Conservation (phyloP, 768 basidiomycete genomes). For the Hericium coralloides region DNA sequence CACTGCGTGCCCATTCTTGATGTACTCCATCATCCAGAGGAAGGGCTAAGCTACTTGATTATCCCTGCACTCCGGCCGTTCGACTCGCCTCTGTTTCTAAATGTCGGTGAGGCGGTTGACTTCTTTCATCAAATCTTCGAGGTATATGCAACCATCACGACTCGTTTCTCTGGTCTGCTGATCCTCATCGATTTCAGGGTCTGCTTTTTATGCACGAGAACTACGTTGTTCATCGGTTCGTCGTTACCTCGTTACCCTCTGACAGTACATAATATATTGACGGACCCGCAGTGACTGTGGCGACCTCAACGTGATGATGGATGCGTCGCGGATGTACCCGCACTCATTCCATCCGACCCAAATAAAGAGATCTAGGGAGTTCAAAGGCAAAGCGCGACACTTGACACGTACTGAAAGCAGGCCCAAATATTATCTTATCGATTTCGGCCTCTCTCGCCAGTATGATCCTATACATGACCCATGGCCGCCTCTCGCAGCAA, state of each 20-base stretch:
- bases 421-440: conserved; percentile 18
- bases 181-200: not conserved
- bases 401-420: conserved; percentile 14
- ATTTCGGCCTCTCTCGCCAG: conserved; percentile 17
- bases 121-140: conserved; percentile 26
- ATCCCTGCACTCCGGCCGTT: conserved; percentile 22
- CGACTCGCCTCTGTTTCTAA: conserved; percentile 22
- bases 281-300: not conserved
- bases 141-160: conserved; percentile 13
- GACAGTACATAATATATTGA: no score
- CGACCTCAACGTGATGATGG: not conserved
- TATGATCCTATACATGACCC: conserved; percentile 12
- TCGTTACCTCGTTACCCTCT: no score
- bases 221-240: not conserved
- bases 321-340: not conserved
- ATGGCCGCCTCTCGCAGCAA: not conserved
- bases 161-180: not conserved
- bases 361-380: not conserved
- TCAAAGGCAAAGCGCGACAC: not conserved
- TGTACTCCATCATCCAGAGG: conserved; percentile 6
- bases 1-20: conserved; percentile 19
- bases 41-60: conserved; percentile 19
- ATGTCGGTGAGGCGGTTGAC: conserved; percentile 25
- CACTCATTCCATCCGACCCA: not conserved
- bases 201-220: not conserved